Evolutionary conservation across 441 rosid species (phyloP).

Genomic region (Gossypium lobatum): DNA sequence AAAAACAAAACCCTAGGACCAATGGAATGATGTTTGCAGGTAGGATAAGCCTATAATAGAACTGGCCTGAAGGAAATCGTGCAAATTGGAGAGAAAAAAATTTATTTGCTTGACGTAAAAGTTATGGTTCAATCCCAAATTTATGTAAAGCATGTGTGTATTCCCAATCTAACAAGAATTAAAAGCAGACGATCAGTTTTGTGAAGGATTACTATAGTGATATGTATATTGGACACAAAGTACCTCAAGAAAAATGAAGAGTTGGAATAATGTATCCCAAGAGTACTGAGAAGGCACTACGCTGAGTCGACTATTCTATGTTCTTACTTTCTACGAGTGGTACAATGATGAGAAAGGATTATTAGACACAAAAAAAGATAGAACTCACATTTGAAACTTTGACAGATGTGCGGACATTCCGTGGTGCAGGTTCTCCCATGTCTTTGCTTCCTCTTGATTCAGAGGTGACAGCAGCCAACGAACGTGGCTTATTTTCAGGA

Average conservation of each 20-base stretch:
- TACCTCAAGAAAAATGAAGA: no score
- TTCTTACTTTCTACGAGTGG: not conserved
- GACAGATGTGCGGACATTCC: conserved; percentile 75
- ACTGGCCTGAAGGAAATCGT: no score
- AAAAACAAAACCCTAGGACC: not conserved
- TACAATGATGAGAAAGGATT: not conserved
- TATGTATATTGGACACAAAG: not conserved
- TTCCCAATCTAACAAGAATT: not conserved
- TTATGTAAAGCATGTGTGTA: not conserved
- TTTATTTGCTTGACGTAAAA: no score
- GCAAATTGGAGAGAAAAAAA: no score
- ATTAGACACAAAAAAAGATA: not conserved
- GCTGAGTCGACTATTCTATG: no score
- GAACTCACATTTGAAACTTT: conserved; percentile 63
- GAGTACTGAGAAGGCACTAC: no score
- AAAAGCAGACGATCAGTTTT: not conserved
- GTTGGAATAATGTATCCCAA: no score
- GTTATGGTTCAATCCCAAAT: no score
- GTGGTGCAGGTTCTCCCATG: conserved; percentile 49
- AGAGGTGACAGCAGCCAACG: conserved; percentile 31
- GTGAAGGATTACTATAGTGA: not conserved
- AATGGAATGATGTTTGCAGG: no score
- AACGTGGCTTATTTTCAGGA: conserved; percentile 44
- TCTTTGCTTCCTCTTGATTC: conserved; percentile 40
- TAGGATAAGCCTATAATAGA: no score